These are phyloP conservation scores for Rhodosporidiobolus sp. DNA, from an alignment of 768 basidiomycete species.

Conservation along the genomic window DNA sequence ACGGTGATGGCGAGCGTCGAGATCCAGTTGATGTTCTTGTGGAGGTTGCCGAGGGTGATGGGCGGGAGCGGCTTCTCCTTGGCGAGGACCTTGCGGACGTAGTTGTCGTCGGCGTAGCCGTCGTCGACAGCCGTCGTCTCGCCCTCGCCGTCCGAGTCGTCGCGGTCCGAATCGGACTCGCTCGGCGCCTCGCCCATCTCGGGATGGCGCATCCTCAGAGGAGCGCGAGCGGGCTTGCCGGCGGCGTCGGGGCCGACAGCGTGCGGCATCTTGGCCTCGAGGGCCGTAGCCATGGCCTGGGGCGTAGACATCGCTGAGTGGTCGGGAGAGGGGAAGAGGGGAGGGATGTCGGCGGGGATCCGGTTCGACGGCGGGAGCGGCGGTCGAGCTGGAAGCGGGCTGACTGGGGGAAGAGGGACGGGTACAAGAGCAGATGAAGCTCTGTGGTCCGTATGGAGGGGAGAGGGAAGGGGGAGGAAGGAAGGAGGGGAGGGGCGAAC, in stretches of 20 bases:
- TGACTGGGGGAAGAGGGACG: neutral
- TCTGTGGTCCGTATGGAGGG: too few relatives aligned
- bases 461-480: too few relatives aligned
- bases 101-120: slow-evolving; percentile 42
- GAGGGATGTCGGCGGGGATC: neutral
- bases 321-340: neutral
- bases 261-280: slow-evolving; percentile 19
- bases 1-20: slow-evolving; percentile 56
- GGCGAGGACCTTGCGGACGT: slow-evolving; percentile 51
- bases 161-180: slow-evolving; percentile 19
- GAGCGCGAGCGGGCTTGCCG: slow-evolving; percentile 1
- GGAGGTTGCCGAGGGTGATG: slow-evolving; percentile 49
- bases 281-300: slow-evolving; percentile 10
- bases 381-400: slow-evolving; percentile 1
- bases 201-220: slow-evolving; percentile 35
- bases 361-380: neutral
- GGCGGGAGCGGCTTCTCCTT: slow-evolving; percentile 53
- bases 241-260: slow-evolving; percentile 7
- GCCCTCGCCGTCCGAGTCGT: slow-evolving; percentile 33
- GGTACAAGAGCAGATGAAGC: neutral
- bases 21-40: slow-evolving; percentile 48
- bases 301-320: neutral
- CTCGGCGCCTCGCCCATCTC: slow-evolving; percentile 7
- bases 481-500: too few relatives aligned
- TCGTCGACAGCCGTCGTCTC: slow-evolving; percentile 41